phyloP scores from a whole-genome alignment of 805 yeast genomes.

The Komagataella mondaviorum region DNA sequence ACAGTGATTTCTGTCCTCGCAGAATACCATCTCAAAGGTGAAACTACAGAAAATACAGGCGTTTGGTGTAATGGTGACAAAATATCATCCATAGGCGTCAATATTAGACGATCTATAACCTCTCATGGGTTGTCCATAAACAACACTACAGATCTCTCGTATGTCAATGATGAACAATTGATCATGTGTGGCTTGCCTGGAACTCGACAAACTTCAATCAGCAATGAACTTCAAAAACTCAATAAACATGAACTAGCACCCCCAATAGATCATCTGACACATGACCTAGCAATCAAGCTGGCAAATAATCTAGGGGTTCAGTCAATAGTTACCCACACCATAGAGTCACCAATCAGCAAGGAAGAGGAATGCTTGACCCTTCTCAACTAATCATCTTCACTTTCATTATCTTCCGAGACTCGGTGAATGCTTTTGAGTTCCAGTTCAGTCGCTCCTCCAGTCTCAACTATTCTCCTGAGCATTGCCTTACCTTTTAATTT shows the following conservation, averaged over 20 bases:
- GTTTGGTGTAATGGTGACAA: constrained; percentile 66
- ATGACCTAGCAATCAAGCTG: background rate
- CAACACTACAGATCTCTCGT: constrained; percentile 57
- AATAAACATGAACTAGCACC: background rate
- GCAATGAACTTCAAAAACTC: background rate
- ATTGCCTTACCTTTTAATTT: constrained; percentile 18
- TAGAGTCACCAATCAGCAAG: background rate
- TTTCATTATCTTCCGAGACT: background rate
- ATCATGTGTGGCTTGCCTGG: constrained; percentile 80
- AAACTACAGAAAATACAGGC: constrained; percentile 64
- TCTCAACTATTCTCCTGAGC: constrained; percentile 17
- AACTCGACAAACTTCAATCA: constrained; percentile 40
- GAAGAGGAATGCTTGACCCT: background rate
- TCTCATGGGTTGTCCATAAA: constrained; percentile 86
- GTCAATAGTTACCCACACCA: background rate
- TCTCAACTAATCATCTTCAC: background rate
- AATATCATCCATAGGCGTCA: constrained; percentile 84
- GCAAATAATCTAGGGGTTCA: background rate
- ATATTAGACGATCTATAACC: constrained; percentile 71
- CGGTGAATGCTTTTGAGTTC: background rate
- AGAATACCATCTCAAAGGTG: constrained; percentile 25
- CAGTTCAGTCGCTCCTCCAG: constrained; percentile 7
- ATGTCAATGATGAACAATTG: constrained; percentile 44
- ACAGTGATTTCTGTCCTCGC: constrained; percentile 15
- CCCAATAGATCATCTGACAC: background rate